A percentile compares a stretch with the other conserved stretches of the same genome.
Conservation (phyloP, 495 filamentous ascomycete species). For the Penicillium verhagenii region DNA sequence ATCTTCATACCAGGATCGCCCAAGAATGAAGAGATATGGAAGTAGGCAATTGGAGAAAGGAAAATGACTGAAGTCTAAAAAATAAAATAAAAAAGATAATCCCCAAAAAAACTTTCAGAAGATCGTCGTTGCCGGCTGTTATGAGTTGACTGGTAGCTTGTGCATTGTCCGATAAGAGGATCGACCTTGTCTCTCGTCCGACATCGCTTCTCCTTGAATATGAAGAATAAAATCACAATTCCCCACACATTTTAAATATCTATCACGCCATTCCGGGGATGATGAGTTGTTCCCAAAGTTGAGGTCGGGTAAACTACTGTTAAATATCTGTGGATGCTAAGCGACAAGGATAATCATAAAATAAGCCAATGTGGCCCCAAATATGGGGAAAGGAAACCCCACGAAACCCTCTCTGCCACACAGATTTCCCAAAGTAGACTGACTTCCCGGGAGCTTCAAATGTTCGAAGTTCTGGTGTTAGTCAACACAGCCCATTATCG, state of each 20-base stretch:
- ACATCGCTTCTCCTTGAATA: slow-evolving; percentile 8
- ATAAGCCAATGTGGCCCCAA: too few species aligned
- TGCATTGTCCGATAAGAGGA: background rate
- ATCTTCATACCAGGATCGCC: slow-evolving; percentile 6
- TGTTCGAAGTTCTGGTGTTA: too few species aligned
- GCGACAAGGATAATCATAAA: too few species aligned
- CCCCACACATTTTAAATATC: background rate
- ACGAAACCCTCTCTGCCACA: too few species aligned
- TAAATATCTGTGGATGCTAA: too few species aligned
- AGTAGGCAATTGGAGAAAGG: background rate
- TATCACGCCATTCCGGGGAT: background rate
- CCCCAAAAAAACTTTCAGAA: background rate
- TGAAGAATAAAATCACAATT: background rate
- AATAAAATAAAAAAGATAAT: too few species aligned
- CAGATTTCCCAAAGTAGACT: too few species aligned
- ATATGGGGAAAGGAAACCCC: too few species aligned
- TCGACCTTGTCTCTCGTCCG: slow-evolving; percentile 9
- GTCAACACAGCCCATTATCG: too few species aligned
- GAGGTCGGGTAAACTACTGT: background rate
- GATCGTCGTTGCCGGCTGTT: background rate
- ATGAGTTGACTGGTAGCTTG: background rate
- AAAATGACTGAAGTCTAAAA: background rate
- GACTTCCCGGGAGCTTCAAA: too few species aligned
- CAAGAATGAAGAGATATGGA: background rate
- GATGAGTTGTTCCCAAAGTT: background rate